Evolutionary conservation across 1,284 basidiomycete genomes (phyloP), one percentile per base, ranked within the genome.

Genomic region (Melampsora larici-populina): DNA sequence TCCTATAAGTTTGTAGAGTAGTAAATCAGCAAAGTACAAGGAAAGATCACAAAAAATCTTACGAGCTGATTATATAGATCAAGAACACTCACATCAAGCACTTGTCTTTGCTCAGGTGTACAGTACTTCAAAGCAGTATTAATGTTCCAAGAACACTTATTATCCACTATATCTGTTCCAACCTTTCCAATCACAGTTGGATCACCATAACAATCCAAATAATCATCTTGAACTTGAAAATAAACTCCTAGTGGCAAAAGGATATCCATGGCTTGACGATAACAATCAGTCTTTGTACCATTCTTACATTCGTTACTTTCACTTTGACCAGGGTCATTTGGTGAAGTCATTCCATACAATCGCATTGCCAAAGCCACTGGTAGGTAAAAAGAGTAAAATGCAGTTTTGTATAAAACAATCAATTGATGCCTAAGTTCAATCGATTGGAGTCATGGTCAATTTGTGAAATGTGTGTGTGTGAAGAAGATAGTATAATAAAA

Each of bases 171-270:
- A 85, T 99, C 97, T 26, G 96, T 98, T 43, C 96, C 97, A 80
- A 98, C 89, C 87, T 99, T 99, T 80, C 96, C 97, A 76, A 98
- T 92, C 81, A 92, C 88, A 86, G 95, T 93, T 0, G 94, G 93
- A 1, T 92, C 89, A 15, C 91, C 94, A 70, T 91, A 91, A 83
- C 90, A 97, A 85, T 99, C 96, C 81, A 99, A 89, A 86, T 91
- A 98, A 85, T 99, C 97, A 85, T 99, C 96, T 85, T 99, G 96
- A 69, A 97, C 89, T 86, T 99, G 96, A 90, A 98, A 99, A 86
- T 98, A 99, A 85, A 97, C 94, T 78, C 97, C 96, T 79, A 98
- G 88, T 11, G 93, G 93, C 74, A 99, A 86, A 67, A 98, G 89
- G 83, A 99, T 96, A 69, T 89, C 88, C 70, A 90, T 87, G 0